A percentile compares a stretch with the other conserved stretches of the same genome.
These are phyloP conservation scores for Trichoderma guizhouense DNA, from an alignment of 2,329 filamentous ascomycete species.

Conservation along the genomic window DNA sequence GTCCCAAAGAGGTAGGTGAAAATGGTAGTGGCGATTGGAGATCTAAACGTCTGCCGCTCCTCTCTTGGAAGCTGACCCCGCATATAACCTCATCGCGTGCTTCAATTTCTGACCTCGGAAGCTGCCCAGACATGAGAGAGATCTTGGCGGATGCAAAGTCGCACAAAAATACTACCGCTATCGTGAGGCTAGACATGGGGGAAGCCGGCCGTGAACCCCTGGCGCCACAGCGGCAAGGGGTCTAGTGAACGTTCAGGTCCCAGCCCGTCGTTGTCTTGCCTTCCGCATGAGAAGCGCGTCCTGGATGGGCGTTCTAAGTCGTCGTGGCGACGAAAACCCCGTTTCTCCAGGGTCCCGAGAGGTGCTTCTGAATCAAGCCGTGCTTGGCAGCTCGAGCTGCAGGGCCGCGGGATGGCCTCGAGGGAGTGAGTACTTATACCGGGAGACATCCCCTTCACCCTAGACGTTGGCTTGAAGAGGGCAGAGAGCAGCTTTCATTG, in stretches of 20 bases:
- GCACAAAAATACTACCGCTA: neutral
- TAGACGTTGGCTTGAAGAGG: neutral
- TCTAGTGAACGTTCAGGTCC: neutral
- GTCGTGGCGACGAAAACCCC: neutral
- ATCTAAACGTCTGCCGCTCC: neutral
- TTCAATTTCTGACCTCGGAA: neutral
- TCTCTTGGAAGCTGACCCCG: neutral
- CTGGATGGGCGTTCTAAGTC: neutral
- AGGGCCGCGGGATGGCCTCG: neutral
- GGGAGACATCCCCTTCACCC: neutral
- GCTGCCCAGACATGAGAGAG: neutral
- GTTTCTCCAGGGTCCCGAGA: neutral
- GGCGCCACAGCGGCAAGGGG: constrained; percentile 1
- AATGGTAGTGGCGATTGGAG: neutral
- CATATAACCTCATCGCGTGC: constrained; percentile 6
- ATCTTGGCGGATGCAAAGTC: neutral
- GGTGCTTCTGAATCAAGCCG: neutral
- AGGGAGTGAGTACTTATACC: constrained; percentile 1
- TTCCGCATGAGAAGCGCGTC: neutral
- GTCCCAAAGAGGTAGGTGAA: constrained; percentile 13
- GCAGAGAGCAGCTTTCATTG: constrained; percentile 8
- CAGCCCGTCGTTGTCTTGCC: neutral
- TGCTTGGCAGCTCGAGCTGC: constrained; percentile 3
- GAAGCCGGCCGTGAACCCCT: neutral
- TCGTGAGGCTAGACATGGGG: constrained; percentile 8